Conservation (phyloP, 331 rosid genomes). For the Malus hybrid region DNA sequence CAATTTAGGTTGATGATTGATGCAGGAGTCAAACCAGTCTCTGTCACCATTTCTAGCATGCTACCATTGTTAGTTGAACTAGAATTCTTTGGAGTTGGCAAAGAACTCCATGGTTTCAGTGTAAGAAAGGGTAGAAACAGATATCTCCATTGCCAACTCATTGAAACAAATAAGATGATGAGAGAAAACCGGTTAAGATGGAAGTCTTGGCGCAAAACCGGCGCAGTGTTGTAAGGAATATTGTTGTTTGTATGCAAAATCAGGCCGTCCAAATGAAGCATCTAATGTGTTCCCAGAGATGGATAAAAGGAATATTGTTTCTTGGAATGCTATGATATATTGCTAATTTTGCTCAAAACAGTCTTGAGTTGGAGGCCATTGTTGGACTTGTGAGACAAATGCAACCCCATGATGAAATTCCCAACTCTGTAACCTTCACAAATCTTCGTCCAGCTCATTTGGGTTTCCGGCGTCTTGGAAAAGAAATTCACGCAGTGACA, state of each 20-base stretch:
- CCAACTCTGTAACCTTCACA: constrained; percentile 64
- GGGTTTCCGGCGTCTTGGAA: constrained; percentile 53
- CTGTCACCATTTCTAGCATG: constrained; percentile 37
- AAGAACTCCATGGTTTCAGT: constrained; percentile 64
- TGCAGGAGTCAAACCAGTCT: constrained; percentile 45
- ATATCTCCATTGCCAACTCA: constrained; percentile 57
- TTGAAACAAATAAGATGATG: constrained; percentile 4
- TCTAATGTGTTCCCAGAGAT: constrained; percentile 44
- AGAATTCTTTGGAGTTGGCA: constrained; percentile 40
- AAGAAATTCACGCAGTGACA: constrained; percentile 65
- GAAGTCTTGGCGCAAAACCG: too few relatives aligned
- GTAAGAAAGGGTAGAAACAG: constrained; percentile 47
- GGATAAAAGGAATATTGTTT: constrained; percentile 51
- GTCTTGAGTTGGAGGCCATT: constrained; percentile 53
- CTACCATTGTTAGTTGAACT: constrained; percentile 64
- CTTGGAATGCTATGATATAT: constrained; percentile 65
- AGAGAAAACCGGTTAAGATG: too few relatives aligned
- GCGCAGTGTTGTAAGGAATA: constrained; percentile 16
- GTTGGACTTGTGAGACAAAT: constrained; percentile 51
- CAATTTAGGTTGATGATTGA: constrained; percentile 54
- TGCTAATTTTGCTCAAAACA: constrained; percentile 68
- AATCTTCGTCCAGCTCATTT: constrained; percentile 76
- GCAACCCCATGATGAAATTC: constrained; percentile 57
- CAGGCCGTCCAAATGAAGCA: constrained; percentile 45
- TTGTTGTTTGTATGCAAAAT: constrained; percentile 75